A percentile compares a stretch with the other conserved stretches of the same genome.
These are phyloP conservation scores for Diaporthe ampelina DNA, from an alignment of 2,329 filamentous ascomycete species.

Conservation along the genomic window DNA sequence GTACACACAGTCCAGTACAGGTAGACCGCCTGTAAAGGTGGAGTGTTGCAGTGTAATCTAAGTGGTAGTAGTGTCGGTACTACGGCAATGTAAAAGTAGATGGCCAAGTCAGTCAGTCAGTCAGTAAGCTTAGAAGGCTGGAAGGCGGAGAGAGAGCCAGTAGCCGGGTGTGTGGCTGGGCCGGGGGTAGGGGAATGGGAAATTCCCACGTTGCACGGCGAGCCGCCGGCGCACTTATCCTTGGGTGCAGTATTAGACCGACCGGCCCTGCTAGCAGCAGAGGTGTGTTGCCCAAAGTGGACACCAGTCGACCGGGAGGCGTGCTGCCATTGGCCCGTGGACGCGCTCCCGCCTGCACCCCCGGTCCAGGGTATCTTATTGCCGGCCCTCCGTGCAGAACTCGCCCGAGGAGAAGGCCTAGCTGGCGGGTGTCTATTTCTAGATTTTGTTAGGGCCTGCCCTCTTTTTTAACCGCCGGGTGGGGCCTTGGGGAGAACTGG, in stretches of 20 bases:
- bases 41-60: not conserved
- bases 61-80: not conserved
- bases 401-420: not conserved
- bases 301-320: not conserved
- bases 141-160: not conserved
- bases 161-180: not conserved
- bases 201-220: conserved; percentile 36
- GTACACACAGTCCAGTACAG: not conserved
- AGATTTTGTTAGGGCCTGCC: conserved; percentile 4
- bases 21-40: not conserved
- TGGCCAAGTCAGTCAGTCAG: not conserved
- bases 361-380: not conserved
- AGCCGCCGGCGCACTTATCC: conserved; percentile 32
- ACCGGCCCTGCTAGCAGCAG: no score
- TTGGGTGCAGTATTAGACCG: not conserved
- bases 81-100: not conserved
- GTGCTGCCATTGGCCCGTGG: not conserved
- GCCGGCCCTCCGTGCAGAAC: not conserved
- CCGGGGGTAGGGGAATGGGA: conserved; percentile 7
- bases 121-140: conserved; percentile 16
- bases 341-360: conserved; percentile 22
- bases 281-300: conserved; percentile 19
- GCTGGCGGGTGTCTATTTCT: conserved; percentile 24
- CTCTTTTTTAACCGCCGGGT: conserved; percentile 32
- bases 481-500: not conserved